phyloP scores from a whole-genome alignment of 1,284 basidiomycete genomes.

The Puccinia coronata region DNA sequence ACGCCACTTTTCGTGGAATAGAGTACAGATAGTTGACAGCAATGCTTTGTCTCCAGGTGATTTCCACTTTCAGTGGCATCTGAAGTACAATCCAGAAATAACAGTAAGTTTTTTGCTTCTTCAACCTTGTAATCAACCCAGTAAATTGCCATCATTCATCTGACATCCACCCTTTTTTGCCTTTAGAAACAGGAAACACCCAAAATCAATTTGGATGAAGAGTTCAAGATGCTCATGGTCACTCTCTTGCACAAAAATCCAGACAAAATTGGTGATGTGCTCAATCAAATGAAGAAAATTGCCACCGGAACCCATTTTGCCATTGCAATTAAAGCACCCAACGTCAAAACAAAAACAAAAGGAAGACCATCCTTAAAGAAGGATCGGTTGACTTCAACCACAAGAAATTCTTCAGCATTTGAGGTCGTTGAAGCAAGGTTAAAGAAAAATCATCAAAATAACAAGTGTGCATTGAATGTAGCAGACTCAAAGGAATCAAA shows the following conservation, averaged over 20 bases:
- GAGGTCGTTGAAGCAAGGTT: not conserved
- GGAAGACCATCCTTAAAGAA: not conserved
- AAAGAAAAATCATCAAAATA: not conserved
- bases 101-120: not conserved
- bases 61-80: too few species aligned
- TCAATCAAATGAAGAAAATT: not conserved
- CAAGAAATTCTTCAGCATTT: not conserved
- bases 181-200: not conserved
- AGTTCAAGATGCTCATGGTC: not conserved
- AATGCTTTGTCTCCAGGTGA: not conserved
- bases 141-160: not conserved
- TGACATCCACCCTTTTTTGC: not conserved
- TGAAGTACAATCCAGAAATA: too few species aligned
- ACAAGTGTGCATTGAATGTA: not conserved
- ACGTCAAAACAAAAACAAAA: not conserved
- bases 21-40: too few species aligned
- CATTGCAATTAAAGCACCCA: not conserved
- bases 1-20: too few species aligned
- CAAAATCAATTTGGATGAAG: not conserved
- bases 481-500: not conserved
- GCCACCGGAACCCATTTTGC: not conserved
- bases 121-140: too few species aligned
- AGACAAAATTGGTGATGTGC: not conserved
- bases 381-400: not conserved
- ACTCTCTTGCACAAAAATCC: not conserved